Conservation (phyloP, 257 asterid species). For the Ehretia macrophylla region DNA sequence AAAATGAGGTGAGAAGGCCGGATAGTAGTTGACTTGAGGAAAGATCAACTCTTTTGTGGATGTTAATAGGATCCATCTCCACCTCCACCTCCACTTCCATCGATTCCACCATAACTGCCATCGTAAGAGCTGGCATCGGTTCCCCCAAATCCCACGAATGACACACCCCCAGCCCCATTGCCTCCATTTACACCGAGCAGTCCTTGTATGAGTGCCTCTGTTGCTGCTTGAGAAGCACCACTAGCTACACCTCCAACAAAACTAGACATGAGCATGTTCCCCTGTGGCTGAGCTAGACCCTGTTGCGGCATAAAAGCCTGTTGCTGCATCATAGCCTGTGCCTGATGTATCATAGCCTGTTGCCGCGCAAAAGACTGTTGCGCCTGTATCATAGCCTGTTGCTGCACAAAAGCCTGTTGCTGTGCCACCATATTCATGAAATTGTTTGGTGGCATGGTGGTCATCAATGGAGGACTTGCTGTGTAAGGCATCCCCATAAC, state of each 20-base stretch:
- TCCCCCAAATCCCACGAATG: conserved; percentile 8
- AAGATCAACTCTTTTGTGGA: too few species aligned
- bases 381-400: neutral
- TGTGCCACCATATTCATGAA: neutral
- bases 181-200: conserved; percentile 18
- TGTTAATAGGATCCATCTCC: conserved; percentile 6
- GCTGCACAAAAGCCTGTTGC: neutral
- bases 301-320: neutral
- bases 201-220: conserved; percentile 30
- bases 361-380: neutral
- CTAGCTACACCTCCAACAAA: conserved; percentile 20
- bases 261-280: conserved; percentile 20
- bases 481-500: conserved; percentile 3
- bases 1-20: too few species aligned
- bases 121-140: conserved; percentile 5
- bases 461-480: neutral
- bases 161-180: conserved; percentile 9
- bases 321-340: neutral
- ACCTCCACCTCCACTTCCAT: conserved; percentile 27
- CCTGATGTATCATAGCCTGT: neutral
- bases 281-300: conserved; percentile 1
- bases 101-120: conserved; percentile 14
- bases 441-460: neutral
- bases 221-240: conserved; percentile 33
- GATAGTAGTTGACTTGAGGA: too few species aligned